phyloP scores from a whole-genome alignment of 371 early-diverging fungal species.

The Phascolomyces articulosus region DNA sequence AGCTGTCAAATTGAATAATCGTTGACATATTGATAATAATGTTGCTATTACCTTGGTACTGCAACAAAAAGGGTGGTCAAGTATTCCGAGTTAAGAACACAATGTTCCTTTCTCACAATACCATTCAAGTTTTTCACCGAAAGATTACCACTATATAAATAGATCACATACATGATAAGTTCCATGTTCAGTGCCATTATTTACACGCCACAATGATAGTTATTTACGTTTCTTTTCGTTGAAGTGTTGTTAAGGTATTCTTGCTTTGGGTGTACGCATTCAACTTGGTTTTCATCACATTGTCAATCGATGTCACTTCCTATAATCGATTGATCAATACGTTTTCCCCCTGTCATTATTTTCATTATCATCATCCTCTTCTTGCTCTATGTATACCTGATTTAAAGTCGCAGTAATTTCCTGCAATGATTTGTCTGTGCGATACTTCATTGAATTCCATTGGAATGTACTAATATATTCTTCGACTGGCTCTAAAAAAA shows the following conservation, averaged over 20 bases:
- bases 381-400: conserved; percentile 29
- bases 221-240: conserved; percentile 80
- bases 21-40: too few relatives aligned
- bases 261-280: conserved; percentile 84
- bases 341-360: too few relatives aligned
- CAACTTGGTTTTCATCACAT: conserved; percentile 84
- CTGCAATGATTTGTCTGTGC: conserved; percentile 87
- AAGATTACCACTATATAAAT: conserved; percentile 79
- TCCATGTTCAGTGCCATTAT: too few relatives aligned
- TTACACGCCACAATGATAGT: too few relatives aligned
- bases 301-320: conserved; percentile 88
- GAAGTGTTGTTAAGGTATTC: conserved; percentile 75
- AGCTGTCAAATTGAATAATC: not conserved
- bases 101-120: conserved; percentile 89
- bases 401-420: conserved; percentile 80
- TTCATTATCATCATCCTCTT: too few relatives aligned
- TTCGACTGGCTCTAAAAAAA: conserved; percentile 87
- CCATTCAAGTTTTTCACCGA: conserved; percentile 85
- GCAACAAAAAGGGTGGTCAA: conserved; percentile 92
- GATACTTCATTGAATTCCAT: conserved; percentile 97
- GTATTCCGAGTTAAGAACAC: conserved; percentile 92
- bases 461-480: conserved; percentile 82
- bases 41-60: conserved; percentile 78
- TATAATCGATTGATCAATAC: too few relatives aligned
- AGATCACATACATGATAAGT: too few relatives aligned